Evolutionary conservation across 1,284 basidiomycete species (phyloP).

Genomic region (Schizophyllum amplum): DNA sequence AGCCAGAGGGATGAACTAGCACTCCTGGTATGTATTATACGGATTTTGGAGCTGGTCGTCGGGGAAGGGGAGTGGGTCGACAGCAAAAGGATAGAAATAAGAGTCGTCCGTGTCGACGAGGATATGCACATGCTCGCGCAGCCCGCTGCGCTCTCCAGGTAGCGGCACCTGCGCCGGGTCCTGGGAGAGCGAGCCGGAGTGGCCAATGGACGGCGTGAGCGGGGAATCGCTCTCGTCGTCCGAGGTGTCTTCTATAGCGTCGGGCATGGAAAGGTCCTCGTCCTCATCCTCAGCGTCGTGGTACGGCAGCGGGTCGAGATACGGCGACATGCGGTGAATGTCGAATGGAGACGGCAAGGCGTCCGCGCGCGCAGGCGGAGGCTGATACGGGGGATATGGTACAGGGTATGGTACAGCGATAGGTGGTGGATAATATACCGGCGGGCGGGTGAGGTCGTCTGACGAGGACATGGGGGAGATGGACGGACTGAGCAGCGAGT

Average conservation of each 20-base stretch:
- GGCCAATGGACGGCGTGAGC: slow-evolving; percentile 51
- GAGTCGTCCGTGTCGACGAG: slow-evolving; percentile 52
- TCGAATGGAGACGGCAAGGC: slow-evolving; percentile 17
- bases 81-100: slow-evolving; percentile 54
- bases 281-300: slow-evolving; percentile 54
- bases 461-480: slow-evolving; percentile 64
- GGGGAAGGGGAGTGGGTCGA: slow-evolving; percentile 61
- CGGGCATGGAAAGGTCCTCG: slow-evolving; percentile 54
- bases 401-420: slow-evolving; percentile 46
- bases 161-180: slow-evolving; percentile 37
- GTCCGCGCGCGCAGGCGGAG: slow-evolving; percentile 12
- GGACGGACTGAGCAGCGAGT: slow-evolving; percentile 45
- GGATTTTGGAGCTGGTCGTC: slow-evolving; percentile 34
- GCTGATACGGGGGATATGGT: slow-evolving; percentile 56
- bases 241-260: slow-evolving; percentile 73
- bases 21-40: slow-evolving; percentile 52
- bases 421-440: slow-evolving; percentile 38
- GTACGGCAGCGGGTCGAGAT: slow-evolving; percentile 53
- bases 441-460: slow-evolving; percentile 53
- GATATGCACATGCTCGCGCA: slow-evolving; percentile 43
- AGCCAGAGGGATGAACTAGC: slow-evolving; percentile 34
- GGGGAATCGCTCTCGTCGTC: slow-evolving; percentile 73
- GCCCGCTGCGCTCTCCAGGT: slow-evolving; percentile 39
- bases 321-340: slow-evolving; percentile 11
- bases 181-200: slow-evolving; percentile 25